phyloP scores from a whole-genome alignment of 2,329 filamentous ascomycete genomes.

The Atkinsonella hypoxylon region DNA sequence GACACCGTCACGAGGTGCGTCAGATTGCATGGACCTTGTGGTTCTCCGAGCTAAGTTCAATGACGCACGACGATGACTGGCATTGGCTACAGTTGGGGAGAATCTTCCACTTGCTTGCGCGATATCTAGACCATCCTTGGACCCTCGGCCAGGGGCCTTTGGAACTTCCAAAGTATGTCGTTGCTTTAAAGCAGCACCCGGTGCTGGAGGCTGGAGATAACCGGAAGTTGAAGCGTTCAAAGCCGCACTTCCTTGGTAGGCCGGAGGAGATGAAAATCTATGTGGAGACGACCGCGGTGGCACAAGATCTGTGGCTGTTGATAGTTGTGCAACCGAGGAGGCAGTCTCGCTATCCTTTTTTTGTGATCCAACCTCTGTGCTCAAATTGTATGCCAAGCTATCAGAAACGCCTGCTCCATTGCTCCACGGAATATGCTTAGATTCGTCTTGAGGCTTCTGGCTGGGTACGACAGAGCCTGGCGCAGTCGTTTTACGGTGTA shows the following conservation, averaged over 20 bases:
- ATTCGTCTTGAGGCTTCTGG: neutral
- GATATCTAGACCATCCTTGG: conserved; percentile 59
- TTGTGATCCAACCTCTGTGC: neutral
- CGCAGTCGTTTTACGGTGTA: neutral
- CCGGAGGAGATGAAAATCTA: conserved; percentile 53
- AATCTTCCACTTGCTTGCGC: conserved; percentile 67
- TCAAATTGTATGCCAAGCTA: neutral
- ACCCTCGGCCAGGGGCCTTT: conserved; percentile 52
- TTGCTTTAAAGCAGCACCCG: conserved; percentile 54
- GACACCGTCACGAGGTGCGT: conserved; percentile 71
- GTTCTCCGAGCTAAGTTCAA: conserved; percentile 67
- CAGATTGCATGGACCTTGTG: conserved; percentile 77
- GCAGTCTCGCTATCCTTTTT: neutral
- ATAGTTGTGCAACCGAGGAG: conserved; percentile 1
- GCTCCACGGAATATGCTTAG: neutral
- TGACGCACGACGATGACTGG: conserved; percentile 62
- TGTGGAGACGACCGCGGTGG: conserved; percentile 27
- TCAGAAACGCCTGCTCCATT: neutral
- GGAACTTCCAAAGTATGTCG: conserved; percentile 85
- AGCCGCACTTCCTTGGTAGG: conserved; percentile 32
- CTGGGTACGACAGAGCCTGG: neutral
- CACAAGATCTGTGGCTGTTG: conserved; percentile 2
- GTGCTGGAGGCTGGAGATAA: conserved; percentile 32
- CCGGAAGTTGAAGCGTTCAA: conserved; percentile 35
- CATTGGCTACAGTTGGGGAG: conserved; percentile 50